phyloP scores from a whole-genome alignment of 805 yeast genomes.

The Wickerhamomyces ciferrii region DNA sequence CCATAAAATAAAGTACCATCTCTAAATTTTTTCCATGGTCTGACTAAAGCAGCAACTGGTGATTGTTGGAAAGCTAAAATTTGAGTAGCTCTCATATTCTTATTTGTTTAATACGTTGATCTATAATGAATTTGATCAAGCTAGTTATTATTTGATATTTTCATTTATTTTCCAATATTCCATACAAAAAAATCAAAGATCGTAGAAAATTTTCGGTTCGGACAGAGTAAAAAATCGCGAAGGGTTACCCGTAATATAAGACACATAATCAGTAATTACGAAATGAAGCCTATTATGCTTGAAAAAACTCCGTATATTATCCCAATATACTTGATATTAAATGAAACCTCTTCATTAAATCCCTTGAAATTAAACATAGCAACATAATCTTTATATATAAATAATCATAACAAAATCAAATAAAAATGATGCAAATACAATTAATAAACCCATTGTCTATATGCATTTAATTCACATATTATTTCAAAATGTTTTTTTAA shows the following conservation, averaged over 20 bases:
- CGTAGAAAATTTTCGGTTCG: background rate
- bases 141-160: background rate
- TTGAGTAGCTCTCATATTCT: conserved; percentile 42
- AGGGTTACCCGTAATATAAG: background rate
- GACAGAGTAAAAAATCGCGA: background rate
- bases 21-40: conserved; percentile 86
- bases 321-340: background rate
- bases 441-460: background rate
- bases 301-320: background rate
- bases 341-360: background rate
- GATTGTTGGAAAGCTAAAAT: conserved; percentile 43
- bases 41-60: conserved; percentile 43
- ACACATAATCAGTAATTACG: background rate
- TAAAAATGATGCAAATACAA: background rate
- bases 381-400: background rate
- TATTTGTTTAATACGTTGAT: background rate
- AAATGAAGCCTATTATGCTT: too few species aligned
- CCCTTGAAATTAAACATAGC: background rate
- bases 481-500: background rate
- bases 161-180: background rate
- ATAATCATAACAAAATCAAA: background rate
- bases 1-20: conserved; percentile 89
- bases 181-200: background rate
- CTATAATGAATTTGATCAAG: background rate
- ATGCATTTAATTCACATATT: background rate